phyloP scores from a whole-genome alignment of 2,329 filamentous ascomycete species.

The Diaporthe citriasiana region DNA sequence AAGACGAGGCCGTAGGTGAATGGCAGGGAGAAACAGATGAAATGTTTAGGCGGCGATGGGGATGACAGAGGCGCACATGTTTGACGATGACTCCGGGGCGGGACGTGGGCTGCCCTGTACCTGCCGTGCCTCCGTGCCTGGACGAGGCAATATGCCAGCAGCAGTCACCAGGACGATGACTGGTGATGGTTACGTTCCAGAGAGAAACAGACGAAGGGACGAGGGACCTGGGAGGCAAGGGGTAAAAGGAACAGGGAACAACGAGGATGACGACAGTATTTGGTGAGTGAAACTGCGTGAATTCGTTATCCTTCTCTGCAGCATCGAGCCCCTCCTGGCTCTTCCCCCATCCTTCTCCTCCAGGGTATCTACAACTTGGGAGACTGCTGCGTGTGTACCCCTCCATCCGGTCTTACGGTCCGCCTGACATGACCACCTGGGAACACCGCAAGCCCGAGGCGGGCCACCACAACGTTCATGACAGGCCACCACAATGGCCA shows the following conservation, averaged over 20 bases:
- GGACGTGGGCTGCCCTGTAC: slow-evolving; percentile 1
- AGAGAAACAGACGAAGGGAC: background rate
- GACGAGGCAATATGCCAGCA: background rate
- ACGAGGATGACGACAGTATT: background rate
- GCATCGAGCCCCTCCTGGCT: background rate
- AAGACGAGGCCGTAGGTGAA: background rate
- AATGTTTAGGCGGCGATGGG: slow-evolving; percentile 7
- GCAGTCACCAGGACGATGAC: slow-evolving; percentile 26
- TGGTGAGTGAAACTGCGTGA: background rate
- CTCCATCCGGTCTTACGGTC: slow-evolving; percentile 22
- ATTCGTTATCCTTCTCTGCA: background rate
- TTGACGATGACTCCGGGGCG: slow-evolving; percentile 11
- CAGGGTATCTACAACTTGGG: background rate
- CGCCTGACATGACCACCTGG: slow-evolving; percentile 24
- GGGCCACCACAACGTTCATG: background rate
- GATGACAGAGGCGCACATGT: slow-evolving; percentile 23
- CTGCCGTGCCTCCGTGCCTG: background rate
- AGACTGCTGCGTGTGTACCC: background rate
- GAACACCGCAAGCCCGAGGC: background rate
- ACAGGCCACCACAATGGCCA: background rate
- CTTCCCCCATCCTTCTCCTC: background rate
- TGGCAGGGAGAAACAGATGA: background rate
- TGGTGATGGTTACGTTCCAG: slow-evolving; percentile 7
- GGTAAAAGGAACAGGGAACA: background rate
- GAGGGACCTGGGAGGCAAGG: background rate